Percentiles rank a stretch among this genome's conserved stretches.
These are phyloP conservation scores for Fusarium nelsonii DNA, from an alignment of 2,329 filamentous ascomycete genomes.

Conservation along the genomic window DNA sequence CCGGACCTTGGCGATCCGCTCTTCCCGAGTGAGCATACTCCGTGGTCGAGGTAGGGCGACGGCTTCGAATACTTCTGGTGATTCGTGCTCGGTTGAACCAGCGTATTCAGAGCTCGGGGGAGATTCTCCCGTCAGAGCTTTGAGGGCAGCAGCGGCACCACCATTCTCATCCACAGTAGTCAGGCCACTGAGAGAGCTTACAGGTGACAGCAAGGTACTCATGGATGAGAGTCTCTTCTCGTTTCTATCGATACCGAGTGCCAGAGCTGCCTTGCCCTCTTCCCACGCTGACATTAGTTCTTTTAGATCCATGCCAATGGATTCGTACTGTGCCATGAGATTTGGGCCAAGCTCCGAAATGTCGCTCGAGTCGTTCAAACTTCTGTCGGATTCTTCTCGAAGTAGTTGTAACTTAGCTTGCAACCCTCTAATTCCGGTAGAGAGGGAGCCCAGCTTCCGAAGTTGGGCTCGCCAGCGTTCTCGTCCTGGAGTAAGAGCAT, in stretches of 20 bases:
- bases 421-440: slow-evolving; percentile 88
- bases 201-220: slow-evolving; percentile 69
- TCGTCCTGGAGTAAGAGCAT: slow-evolving; percentile 76
- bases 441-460: slow-evolving; percentile 87
- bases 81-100: slow-evolving; percentile 70
- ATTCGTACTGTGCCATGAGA: slow-evolving; percentile 91
- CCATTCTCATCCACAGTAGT: slow-evolving; percentile 69
- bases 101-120: slow-evolving; percentile 65
- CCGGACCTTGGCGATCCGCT: slow-evolving; percentile 87
- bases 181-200: slow-evolving; percentile 74
- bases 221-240: slow-evolving; percentile 76
- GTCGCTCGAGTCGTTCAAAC: slow-evolving; percentile 78
- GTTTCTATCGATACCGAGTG: slow-evolving; percentile 84
- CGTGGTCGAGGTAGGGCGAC: slow-evolving; percentile 79
- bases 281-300: slow-evolving; percentile 88
- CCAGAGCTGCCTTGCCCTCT: slow-evolving; percentile 83
- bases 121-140: slow-evolving; percentile 80
- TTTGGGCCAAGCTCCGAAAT: slow-evolving; percentile 81
- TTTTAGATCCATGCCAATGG: slow-evolving; percentile 88
- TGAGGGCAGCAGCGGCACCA: slow-evolving; percentile 72
- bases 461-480: slow-evolving; percentile 89
- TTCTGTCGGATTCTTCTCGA: slow-evolving; percentile 87
- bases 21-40: slow-evolving; percentile 81
- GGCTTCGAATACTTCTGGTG: slow-evolving; percentile 90
- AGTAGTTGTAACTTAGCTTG: slow-evolving; percentile 95